Percentiles rank a stretch among this genome's conserved stretches.
phyloP scores from a whole-genome alignment of 345 rosid genomes.

The Gossypium australe region DNA sequence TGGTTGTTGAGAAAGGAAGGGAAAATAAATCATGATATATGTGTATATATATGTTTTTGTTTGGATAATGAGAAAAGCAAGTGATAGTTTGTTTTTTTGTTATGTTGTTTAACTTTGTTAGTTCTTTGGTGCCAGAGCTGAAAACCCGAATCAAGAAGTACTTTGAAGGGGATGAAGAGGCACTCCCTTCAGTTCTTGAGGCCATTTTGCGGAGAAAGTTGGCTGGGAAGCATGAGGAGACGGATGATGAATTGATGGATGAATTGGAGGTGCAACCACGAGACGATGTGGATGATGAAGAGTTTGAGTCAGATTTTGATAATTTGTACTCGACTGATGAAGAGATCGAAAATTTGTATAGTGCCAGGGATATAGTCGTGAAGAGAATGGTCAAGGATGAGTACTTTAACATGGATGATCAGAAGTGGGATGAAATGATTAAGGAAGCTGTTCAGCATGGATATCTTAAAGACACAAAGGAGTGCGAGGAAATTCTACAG shows the following conservation, averaged over 20 bases:
- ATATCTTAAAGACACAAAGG: constrained; percentile 56
- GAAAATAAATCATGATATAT: not conserved
- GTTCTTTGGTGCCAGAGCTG: constrained; percentile 48
- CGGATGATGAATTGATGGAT: constrained; percentile 67
- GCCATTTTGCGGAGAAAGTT: constrained; percentile 56
- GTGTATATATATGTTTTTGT: not conserved
- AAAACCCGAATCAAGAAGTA: constrained; percentile 58
- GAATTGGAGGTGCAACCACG: constrained; percentile 40
- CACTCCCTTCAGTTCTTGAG: constrained; percentile 58
- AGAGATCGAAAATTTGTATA: constrained; percentile 68
- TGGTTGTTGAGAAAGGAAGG: not conserved
- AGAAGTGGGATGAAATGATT: constrained; percentile 83
- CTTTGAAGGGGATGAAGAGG: constrained; percentile 69
- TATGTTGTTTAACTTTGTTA: constrained; percentile 13
- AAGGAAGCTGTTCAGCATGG: constrained; percentile 59
- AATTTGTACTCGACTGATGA: constrained; percentile 56
- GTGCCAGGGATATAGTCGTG: constrained; percentile 42
- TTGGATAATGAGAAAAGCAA: not conserved
- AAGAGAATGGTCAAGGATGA: constrained; percentile 57
- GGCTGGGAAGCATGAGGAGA: constrained; percentile 54
- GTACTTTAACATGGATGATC: constrained; percentile 69
- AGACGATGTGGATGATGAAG: constrained; percentile 50
- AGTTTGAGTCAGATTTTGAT: constrained; percentile 77
- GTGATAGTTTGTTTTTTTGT: not conserved
- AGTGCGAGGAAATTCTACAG: constrained; percentile 78